Evolutionary conservation across 2,329 filamentous ascomycete species (phyloP).

Genomic region (Botrytis fragariae): DNA sequence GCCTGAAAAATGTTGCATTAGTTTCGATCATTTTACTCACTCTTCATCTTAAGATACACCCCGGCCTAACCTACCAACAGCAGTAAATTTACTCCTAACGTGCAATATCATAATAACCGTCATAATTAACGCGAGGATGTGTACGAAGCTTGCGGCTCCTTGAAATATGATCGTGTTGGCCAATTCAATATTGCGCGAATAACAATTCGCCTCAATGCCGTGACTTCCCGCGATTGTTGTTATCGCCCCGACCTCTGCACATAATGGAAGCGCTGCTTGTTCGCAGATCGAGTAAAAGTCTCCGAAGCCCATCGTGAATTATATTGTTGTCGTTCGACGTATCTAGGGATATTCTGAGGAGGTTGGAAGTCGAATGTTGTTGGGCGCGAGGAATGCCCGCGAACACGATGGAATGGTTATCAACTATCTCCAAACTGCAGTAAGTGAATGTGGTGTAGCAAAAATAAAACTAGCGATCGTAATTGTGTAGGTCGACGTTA

Average conservation of each 20-base stretch:
- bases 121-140: conserved; percentile 88
- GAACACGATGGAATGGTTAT: conserved; percentile 9
- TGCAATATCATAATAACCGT: conserved; percentile 97
- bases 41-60: neutral
- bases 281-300: conserved; percentile 86
- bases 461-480: conserved; percentile 20
- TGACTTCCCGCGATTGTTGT: conserved; percentile 64
- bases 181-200: conserved; percentile 89
- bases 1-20: conserved; percentile 42
- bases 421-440: conserved; percentile 19
- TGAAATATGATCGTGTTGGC: conserved; percentile 99
- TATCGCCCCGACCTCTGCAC: conserved; percentile 76
- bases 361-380: conserved; percentile 20
- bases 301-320: conserved; percentile 71
- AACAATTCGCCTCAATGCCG: conserved; percentile 87
- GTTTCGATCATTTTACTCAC: conserved; percentile 21
- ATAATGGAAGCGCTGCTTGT: conserved; percentile 81
- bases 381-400: conserved; percentile 20
- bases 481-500: conserved; percentile 23
- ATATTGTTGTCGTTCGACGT: conserved; percentile 17
- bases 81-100: conserved; percentile 95
- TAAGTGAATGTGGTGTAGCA: conserved; percentile 27
- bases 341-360: conserved; percentile 25
- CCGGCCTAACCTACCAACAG: conserved; percentile 69
- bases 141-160: conserved; percentile 84